Base-by-base conservation (phyloP, 1,284 basidiomycete genomes). In the Albatrellus sp. region DNA sequence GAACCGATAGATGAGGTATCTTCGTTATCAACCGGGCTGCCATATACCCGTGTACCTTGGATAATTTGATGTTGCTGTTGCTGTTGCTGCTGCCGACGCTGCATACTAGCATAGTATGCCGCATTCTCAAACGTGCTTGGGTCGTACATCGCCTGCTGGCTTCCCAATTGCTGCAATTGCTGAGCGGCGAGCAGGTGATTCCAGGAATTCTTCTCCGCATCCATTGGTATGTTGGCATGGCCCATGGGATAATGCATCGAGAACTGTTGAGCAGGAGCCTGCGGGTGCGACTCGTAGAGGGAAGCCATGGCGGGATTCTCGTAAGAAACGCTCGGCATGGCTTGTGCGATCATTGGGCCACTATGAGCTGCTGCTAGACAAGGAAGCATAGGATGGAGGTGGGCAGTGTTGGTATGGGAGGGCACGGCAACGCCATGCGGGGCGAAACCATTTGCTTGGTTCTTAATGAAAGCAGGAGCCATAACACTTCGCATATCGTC, bases 1-100 rank as follows among this genome's bases (percentile, higher is more conserved):
- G 42, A 34, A 9, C 67, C 58, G 33, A 70, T 59, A 29, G 66
- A 66, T 12, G 64, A 66, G 1, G 58, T 48, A 46, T 72, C 70
- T 45, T 71, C 69, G 12, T 58, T 57, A 49, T 69, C 66, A 29
- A 54, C 47, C 14, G 62, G 54, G 42, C 63, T 57, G 36, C 56
- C 58, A 49, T 56, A 60, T 46, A 55, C 47, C 45, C 58, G 52
- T 17, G 28, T 30, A 14, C 34, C 34, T 17, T 55, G 54, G 16
- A 51, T 46, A 20, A 50, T 44, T 16, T 51, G 45, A 44, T 66
- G 60, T 40, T 63, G 65, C 11, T 40, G 39, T 8, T 40, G 39
- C 42, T 64, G 66, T 40, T 63, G 65, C 8, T 40, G 39, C 2
- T 28, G 39, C 40, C 63, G 66, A 28, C 59, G 55, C 52, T 64